Evolutionary conservation across 345 rosid species (phyloP), one percentile per base, ranked within the genome.

Genomic region (Acer yangbiense): DNA sequence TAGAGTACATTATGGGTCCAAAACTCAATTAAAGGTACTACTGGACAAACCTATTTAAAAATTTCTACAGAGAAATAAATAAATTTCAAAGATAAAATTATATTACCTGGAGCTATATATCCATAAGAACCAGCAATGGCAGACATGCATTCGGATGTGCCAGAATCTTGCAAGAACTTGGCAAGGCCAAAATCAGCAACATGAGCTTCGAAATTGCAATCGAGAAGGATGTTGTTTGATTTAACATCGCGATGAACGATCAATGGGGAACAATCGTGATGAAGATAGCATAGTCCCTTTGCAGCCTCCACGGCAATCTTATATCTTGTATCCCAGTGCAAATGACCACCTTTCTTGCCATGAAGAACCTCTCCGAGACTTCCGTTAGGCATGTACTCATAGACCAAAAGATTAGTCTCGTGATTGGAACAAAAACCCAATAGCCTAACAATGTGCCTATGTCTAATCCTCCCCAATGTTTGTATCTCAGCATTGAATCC

Each of bases 111-210:
- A 70, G 98, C 98, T 0, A 94, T 94, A 79, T 94, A 94, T 67
- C 98, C 98, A 65, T 94, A 94, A 71, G 98, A 94, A 27, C 98
- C 98, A 71, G 98, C 97, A 60, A 94, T 94, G 23, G 97, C 98
- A 71, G 98, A 94, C 98, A 94, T 94, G 80, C 97, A 94, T 72
- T 94, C 97, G 21, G 98, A 94, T 78, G 97, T 88, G 81, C 98
- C 98, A 0, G 97, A 92, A 57, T 94, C 96, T 87, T 92, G 98
- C 75, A 92, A 83, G 85, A 94, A 94, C 78, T 92, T 94, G 27
- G 98, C 97, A 5, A 94, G 94, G 74, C 98, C 98, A 75, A 94
- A 94, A 73, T 94, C 98, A 67, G 98, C 97, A 72, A 94, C 97
- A 80, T 94, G 98, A 76, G 97, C 98, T 85, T 94, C 98, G 20